A percentile compares a stretch with the other conserved stretches of the same genome.
Conservation (phyloP, 2,329 filamentous ascomycete genomes). For the Cordyceps farinosa region DNA sequence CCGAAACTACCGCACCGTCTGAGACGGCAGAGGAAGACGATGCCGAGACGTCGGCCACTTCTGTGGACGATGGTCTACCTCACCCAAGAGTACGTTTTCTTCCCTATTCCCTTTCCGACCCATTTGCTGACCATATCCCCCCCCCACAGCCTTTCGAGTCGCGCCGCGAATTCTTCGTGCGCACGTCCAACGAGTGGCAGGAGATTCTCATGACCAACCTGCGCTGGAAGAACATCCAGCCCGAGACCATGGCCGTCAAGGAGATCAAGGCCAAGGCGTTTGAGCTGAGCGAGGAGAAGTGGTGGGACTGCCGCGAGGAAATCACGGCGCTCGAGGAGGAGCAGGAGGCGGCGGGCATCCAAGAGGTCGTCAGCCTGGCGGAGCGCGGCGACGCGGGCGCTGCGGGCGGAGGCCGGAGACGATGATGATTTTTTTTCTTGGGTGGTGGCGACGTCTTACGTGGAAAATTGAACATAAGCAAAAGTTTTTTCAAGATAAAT, state of each 20-base stretch:
- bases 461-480: not conserved
- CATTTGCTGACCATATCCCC: no score
- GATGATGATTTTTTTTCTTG: conserved; percentile 16
- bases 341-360: conserved; percentile 91
- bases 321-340: conserved; percentile 89
- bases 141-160: conserved; percentile 74
- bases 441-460: not conserved
- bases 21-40: conserved; percentile 41
- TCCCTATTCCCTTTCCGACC: no score
- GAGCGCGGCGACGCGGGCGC: conserved; percentile 61
- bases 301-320: conserved; percentile 98
- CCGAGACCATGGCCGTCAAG: conserved; percentile 72
- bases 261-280: conserved; percentile 92
- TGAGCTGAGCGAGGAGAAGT: conserved; percentile 88
- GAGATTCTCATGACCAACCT: conserved; percentile 75
- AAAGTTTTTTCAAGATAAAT: no score
- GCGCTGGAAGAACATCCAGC: conserved; percentile 62
- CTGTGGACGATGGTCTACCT: conserved; percentile 71
- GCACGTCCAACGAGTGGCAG: conserved; percentile 89
- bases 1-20: conserved; percentile 28
- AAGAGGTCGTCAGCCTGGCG: conserved; percentile 84
- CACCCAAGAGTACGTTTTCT: conserved; percentile 53
- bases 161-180: conserved; percentile 84
- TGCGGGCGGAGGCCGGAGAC: conserved; percentile 32
- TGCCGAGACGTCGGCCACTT: conserved; percentile 45